Evolutionary conservation across 2,329 filamentous ascomycete genomes (phyloP).

Genomic region (Sclerotinia subarctica): DNA sequence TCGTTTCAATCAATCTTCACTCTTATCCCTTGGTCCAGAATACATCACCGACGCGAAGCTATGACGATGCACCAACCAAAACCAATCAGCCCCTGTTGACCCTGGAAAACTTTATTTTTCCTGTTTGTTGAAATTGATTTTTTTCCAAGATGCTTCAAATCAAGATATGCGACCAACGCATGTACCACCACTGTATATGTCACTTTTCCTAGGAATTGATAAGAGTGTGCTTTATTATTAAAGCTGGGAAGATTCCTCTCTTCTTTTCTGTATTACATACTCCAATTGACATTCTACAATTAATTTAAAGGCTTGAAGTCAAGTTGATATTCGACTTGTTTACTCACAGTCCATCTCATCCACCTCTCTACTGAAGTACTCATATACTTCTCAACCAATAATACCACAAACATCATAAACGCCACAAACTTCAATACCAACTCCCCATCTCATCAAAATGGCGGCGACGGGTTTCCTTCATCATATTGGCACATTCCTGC

Average conservation of each 20-base stretch:
- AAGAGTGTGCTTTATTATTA: not conserved
- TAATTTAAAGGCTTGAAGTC: not conserved
- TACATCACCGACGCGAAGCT: not conserved
- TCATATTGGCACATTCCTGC: slow-evolving; percentile 56
- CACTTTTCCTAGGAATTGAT: not conserved
- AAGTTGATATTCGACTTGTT: not conserved
- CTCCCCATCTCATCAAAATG: slow-evolving; percentile 26
- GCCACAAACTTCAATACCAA: not conserved
- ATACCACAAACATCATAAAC: not conserved
- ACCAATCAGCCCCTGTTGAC: not conserved
- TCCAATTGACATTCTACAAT: not conserved
- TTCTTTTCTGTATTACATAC: not conserved
- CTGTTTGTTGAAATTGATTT: not conserved
- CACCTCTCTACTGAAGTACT: not conserved
- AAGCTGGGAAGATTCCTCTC: not conserved
- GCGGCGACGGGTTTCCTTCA: slow-evolving; percentile 43
- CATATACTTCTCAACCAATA: not conserved
- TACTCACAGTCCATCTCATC: no score
- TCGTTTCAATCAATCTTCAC: not conserved
- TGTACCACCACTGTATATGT: not conserved
- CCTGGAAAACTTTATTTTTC: not conserved
- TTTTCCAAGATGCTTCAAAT: not conserved
- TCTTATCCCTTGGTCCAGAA: not conserved
- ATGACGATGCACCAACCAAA: not conserved
- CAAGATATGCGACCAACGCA: slow-evolving; percentile 7